These are phyloP conservation scores for Hanseniaspora guilliermondii DNA, from an alignment of 805 yeast species.

Conservation along the genomic window DNA sequence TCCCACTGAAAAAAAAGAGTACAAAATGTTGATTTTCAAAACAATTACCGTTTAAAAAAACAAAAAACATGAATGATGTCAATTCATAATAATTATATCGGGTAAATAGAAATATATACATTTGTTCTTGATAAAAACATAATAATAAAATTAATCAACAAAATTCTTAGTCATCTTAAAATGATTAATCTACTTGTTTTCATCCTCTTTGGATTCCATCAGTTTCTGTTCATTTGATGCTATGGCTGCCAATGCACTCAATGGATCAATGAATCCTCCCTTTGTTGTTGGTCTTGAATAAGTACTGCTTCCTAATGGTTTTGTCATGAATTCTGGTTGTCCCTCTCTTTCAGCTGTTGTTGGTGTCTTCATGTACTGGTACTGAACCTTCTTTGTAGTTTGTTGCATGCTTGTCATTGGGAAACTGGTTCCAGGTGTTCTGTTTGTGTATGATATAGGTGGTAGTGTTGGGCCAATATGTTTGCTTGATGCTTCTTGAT, in stretches of 20 bases:
- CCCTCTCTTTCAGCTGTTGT: constrained; percentile 18
- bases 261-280: constrained; percentile 21
- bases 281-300: not conserved
- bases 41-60: no score
- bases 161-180: not conserved
- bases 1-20: no score
- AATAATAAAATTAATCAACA: no score
- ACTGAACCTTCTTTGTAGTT: not conserved
- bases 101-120: no score
- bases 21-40: no score
- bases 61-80: no score
- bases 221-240: constrained; percentile 24
- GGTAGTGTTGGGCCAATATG: not conserved
- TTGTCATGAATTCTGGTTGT: not conserved
- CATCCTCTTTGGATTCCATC: constrained; percentile 9
- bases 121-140: no score
- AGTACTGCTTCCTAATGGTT: not conserved
- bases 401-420: not conserved
- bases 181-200: not conserved
- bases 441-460: not conserved
- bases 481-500: not conserved
- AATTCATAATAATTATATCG: no score
- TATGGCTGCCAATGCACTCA: constrained; percentile 30
- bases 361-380: constrained; percentile 10
- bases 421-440: not conserved